Evolutionary conservation across 169 alveolate genomes (phyloP).

Genomic region (Ichthyophthirius multifiliis): DNA sequence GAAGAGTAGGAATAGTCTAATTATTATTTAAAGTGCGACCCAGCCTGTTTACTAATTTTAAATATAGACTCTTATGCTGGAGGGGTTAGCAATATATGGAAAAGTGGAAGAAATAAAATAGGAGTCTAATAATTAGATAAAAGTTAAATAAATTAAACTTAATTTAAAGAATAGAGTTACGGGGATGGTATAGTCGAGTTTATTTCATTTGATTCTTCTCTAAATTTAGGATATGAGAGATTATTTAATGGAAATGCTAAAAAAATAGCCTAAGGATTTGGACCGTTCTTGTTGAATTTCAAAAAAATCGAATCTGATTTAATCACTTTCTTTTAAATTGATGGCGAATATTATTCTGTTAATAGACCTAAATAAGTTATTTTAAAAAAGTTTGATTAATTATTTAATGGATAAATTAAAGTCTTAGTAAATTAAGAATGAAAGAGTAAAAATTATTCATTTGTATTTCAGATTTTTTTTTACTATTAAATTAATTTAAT

Average conservation of each 20-base stretch:
- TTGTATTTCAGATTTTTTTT: too few species aligned
- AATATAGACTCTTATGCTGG: constrained; percentile 51
- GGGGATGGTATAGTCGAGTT: constrained; percentile 49
- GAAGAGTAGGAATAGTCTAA: not conserved
- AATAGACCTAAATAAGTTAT: constrained; percentile 12
- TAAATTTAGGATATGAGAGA: constrained; percentile 33
- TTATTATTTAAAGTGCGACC: constrained; percentile 21
- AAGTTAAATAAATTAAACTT: not conserved
- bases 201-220: constrained; percentile 21
- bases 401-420: constrained; percentile 23
- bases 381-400: not conserved
- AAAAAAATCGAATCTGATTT: not conserved
- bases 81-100: constrained; percentile 47
- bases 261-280: constrained; percentile 32
- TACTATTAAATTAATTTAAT: too few species aligned
- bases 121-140: not conserved
- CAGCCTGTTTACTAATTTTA: constrained; percentile 23
- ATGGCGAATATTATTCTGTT: constrained; percentile 43
- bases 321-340: constrained; percentile 28
- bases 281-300: constrained; percentile 41
- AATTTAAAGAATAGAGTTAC: constrained; percentile 12
- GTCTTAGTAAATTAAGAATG: constrained; percentile 13
- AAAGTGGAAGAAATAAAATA: constrained; percentile 11
- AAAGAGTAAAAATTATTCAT: too few species aligned
- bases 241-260: constrained; percentile 34